Evolutionary conservation across 495 filamentous ascomycete species (phyloP).

Genomic region (Eremomyces bilateralis): DNA sequence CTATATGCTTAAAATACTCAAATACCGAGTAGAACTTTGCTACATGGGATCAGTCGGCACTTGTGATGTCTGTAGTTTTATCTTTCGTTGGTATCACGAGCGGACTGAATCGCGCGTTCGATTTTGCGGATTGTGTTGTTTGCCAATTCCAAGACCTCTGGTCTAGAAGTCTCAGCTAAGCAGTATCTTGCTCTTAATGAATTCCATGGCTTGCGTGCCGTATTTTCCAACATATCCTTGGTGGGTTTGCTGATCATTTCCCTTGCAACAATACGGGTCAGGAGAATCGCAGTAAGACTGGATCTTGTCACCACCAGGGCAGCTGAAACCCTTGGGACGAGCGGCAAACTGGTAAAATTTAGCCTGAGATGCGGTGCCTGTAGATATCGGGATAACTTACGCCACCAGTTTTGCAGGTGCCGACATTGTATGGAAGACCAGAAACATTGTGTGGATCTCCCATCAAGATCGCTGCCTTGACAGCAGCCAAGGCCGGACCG

Average conservation of each 20-base stretch:
- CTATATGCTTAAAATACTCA: too few species aligned
- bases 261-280: slow-evolving; percentile 44
- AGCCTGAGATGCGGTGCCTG: neutral
- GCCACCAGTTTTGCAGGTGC: slow-evolving; percentile 30
- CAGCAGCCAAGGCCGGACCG: slow-evolving; percentile 23
- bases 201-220: slow-evolving; percentile 31
- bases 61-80: too few species aligned
- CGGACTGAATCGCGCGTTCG: too few species aligned
- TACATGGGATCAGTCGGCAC: too few species aligned
- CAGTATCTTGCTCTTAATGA: slow-evolving; percentile 29
- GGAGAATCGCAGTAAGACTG: slow-evolving; percentile 38
- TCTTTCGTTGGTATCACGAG: too few species aligned
- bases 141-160: too few species aligned
- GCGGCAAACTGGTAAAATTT: slow-evolving; percentile 25
- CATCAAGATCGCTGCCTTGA: slow-evolving; percentile 42
- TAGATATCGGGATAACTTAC: slow-evolving; percentile 21
- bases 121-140: too few species aligned
- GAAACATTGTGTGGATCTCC: slow-evolving; percentile 32
- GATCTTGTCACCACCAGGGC: slow-evolving; percentile 30
- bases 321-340: slow-evolving; percentile 31
- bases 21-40: too few species aligned
- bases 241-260: slow-evolving; percentile 32
- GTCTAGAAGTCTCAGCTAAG: too few species aligned
- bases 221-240: slow-evolving; percentile 37
- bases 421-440: slow-evolving; percentile 37